Base-by-base conservation (phyloP, 1,284 basidiomycete genomes). In the Cryptococcus amylolentus region DNA sequence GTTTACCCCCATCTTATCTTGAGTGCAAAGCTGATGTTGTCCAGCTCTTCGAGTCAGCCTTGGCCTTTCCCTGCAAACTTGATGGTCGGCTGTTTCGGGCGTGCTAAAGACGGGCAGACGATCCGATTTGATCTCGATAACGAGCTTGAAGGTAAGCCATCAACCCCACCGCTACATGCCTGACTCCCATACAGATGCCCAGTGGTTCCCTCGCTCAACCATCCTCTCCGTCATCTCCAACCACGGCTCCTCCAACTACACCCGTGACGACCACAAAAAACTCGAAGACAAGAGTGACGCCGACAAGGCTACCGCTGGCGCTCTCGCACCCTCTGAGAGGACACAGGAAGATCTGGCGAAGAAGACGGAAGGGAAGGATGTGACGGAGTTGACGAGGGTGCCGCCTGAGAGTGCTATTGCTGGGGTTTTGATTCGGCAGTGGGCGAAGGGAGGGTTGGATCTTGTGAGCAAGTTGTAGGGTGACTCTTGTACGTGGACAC, bases 71-170 rank as follows among this genome's bases (percentile, higher is more conserved):
- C 91, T 13, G 85, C 91, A 31, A 94, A 87, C 75, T 79, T 95
- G 35, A 95, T 96, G 92, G 83, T 91, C 20, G 93, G 92, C 3
- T 93, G 90, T 71, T 93, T 86, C 68, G 78, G 76, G 2, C 67
- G 73, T 13, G 89, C 89, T 5, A 81, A 83, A 46, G 88, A 90
- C 72, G 81, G 86, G 2, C 81, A 89, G 49, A 82, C 83, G 3
- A 87, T 98, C 63, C 84, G 91, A 12, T 81, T 84, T 12, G 94
- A 98, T 76, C 82, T 98, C 14, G 95, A 98, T 72, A 95, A 96
- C 67, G 95, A 98, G 79, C 84, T 98, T n/a, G 87, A 89, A 71
- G 89, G 90, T 88, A 63, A 37, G 51, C 16, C 49, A 50, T 49
- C 35, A n/a, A 38, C 44, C 38, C 42, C 38, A 26, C 51, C 27